These are phyloP conservation scores for Aquanectria penicillioides DNA, from an alignment of 2,329 filamentous ascomycete genomes.

Conservation along the genomic window DNA sequence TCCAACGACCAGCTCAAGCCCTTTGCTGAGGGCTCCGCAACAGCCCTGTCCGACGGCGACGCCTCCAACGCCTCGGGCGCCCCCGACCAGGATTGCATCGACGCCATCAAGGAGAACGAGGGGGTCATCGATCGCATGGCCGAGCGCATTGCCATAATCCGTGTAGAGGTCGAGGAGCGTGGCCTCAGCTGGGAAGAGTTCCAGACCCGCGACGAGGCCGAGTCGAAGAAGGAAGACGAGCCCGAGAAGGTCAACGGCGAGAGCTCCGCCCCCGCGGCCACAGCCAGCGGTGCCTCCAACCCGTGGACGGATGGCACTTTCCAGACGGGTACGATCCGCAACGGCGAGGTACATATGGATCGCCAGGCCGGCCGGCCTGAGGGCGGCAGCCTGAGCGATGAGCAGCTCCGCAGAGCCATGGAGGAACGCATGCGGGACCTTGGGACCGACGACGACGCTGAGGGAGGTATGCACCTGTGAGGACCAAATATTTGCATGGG, in stretches of 20 bases:
- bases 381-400: conserved; percentile 65
- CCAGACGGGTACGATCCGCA: conserved; percentile 65
- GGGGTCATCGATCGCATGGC: conserved; percentile 74
- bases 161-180: conserved; percentile 69
- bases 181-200: conserved; percentile 69
- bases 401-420: conserved; percentile 66
- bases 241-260: conserved; percentile 16
- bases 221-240: conserved; percentile 44
- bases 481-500: conserved; percentile 15
- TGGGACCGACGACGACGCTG: conserved; percentile 54
- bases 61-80: conserved; percentile 19
- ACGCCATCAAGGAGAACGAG: conserved; percentile 79
- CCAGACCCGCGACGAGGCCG: conserved; percentile 55
- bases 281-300: conserved; percentile 41
- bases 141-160: conserved; percentile 71
- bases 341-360: conserved; percentile 61
- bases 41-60: conserved; percentile 39
- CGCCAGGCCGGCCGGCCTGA: conserved; percentile 31
- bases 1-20: conserved; percentile 79
- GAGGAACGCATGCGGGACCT: conserved; percentile 63
- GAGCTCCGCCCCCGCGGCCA: neutral
- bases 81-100: conserved; percentile 75
- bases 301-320: conserved; percentile 74
- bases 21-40: conserved; percentile 65
- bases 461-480: conserved; percentile 72